These are phyloP conservation scores for Aspergillus sparsus DNA, from an alignment of 495 filamentous ascomycete genomes.

Conservation along the genomic window DNA sequence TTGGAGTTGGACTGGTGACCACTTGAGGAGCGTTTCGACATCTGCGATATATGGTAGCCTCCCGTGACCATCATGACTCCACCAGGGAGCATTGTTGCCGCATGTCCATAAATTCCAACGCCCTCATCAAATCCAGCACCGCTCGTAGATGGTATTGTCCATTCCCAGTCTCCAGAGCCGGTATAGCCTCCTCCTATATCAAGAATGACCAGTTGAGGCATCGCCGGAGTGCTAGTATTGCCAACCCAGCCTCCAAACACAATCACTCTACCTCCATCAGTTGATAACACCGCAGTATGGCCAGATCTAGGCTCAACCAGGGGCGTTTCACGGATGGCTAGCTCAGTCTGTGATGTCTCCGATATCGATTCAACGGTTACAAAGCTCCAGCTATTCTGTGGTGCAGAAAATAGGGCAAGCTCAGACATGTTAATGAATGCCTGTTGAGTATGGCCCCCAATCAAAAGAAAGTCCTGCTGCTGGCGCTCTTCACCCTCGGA, in stretches of 20 bases:
- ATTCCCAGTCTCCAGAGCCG: conserved; percentile 68
- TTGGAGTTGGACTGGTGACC: conserved; percentile 39
- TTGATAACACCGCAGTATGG: conserved; percentile 76
- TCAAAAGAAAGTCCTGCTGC: conserved; percentile 73
- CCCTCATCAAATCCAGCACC: conserved; percentile 47
- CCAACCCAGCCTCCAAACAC: conserved; percentile 93
- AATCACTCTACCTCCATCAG: conserved; percentile 72
- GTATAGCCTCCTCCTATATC: conserved; percentile 70
- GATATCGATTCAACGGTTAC: conserved; percentile 57
- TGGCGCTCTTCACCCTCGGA: conserved; percentile 55
- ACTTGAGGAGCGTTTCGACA: conserved; percentile 43
- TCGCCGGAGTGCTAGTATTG: conserved; percentile 67
- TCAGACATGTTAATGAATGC: conserved; percentile 95
- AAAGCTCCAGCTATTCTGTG: conserved; percentile 84
- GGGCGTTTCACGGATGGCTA: conserved; percentile 41
- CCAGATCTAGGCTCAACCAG: conserved; percentile 77
- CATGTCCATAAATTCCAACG: conserved; percentile 80
- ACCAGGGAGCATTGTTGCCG: conserved; percentile 77
- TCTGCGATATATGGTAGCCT: conserved; percentile 67
- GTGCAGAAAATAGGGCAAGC: conserved; percentile 81
- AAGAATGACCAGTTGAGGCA: conserved; percentile 77
- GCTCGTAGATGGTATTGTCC: conserved; percentile 59
- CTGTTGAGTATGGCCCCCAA: conserved; percentile 80
- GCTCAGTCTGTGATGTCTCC: conserved; percentile 43
- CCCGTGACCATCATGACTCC: conserved; percentile 89